Evolutionary conservation across 2,329 filamentous ascomycete species (phyloP), one percentile per base, ranked within the genome.

Genomic region (Cordyceps sp.): DNA sequence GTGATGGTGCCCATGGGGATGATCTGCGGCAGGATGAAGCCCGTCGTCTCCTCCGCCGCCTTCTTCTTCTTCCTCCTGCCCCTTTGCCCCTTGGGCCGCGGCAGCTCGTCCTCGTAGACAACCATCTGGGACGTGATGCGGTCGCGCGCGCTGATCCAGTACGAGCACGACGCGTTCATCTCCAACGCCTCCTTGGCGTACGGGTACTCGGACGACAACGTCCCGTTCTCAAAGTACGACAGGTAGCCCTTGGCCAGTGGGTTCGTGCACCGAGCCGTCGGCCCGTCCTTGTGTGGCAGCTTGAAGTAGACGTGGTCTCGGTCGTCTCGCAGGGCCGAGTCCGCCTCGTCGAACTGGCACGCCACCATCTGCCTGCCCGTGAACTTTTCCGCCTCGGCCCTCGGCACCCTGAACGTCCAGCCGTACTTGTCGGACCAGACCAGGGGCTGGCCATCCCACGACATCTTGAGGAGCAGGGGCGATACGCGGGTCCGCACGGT

Each of bases 1-100:
- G 90, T 98, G 39, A 98, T 83, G 6, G 92, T 98, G 13, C 90
- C 90, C 90, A 98, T 98, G 0, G 90, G 90, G 34, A 98, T 94
- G 37, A 98, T 65, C 47, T 98, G 90, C 1, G 90, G 90, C 15
- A 98, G 56, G 38, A 98, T 98, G 46, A 83, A 93, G 2, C 90
- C 90, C 0, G 48, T 40, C 6, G 43, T 36, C 20, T 44, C 44
- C 34, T 33, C 20, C 31, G 42, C 32, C 27, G 42, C 38, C 25
- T 42, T 36, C 44, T 39, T 23, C 36, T 22, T 23, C 33, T 15
- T 41, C 33, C 14, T n/a, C 24, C 10, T 10, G 15, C 21, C 15
- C 16, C 17, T 33, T 33, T 23, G 17, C 18, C 27, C 30, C 12
- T 22, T 10, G n/a, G 31, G 16, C 5, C 24, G 13, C 20, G 33